A percentile compares a stretch with the other conserved stretches of the same genome.
phyloP scores from a whole-genome alignment of 306 rosid genomes.

The Amphicarpaea edgeworthii region DNA sequence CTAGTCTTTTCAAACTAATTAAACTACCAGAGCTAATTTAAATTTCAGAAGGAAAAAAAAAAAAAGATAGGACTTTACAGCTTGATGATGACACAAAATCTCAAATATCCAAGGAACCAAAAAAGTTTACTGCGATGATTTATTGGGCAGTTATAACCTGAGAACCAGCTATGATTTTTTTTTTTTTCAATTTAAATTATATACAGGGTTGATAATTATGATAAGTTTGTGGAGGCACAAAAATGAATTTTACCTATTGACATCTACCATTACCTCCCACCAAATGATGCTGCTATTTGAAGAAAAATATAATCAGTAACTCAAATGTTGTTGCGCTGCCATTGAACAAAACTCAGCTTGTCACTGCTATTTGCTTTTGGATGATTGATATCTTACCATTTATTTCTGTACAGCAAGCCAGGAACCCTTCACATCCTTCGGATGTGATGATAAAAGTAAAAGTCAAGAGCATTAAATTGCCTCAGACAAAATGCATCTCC shows the following conservation, averaged over 20 bases:
- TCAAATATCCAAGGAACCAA: background rate
- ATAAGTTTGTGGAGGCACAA: slow-evolving; percentile 35
- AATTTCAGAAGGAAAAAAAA: too few relatives aligned
- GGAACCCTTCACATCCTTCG: slow-evolving; percentile 66
- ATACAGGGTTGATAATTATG: slow-evolving; percentile 40
- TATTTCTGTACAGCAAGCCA: slow-evolving; percentile 63
- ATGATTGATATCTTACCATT: slow-evolving; percentile 51
- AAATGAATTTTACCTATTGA: slow-evolving; percentile 46
- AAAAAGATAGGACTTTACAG: too few relatives aligned
- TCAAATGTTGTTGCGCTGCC: slow-evolving; percentile 8
- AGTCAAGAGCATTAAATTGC: slow-evolving; percentile 26
- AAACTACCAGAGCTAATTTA: too few relatives aligned
- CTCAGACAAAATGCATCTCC: slow-evolving; percentile 50
- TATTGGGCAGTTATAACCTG: slow-evolving; percentile 10
- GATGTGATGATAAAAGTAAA: slow-evolving; percentile 50
- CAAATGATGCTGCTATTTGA: slow-evolving; percentile 30
- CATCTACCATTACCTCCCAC: slow-evolving; percentile 52
- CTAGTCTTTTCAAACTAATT: background rate
- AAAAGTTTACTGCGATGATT: background rate
- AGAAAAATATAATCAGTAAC: slow-evolving; percentile 34
- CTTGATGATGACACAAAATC: background rate
- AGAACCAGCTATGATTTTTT: slow-evolving; percentile 24
- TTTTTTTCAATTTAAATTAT: slow-evolving; percentile 38
- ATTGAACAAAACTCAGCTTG: slow-evolving; percentile 47
- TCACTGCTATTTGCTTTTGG: slow-evolving; percentile 40